These are phyloP conservation scores for Osmanthus fragrans DNA, from an alignment of 257 asterid species.

Conservation along the genomic window DNA sequence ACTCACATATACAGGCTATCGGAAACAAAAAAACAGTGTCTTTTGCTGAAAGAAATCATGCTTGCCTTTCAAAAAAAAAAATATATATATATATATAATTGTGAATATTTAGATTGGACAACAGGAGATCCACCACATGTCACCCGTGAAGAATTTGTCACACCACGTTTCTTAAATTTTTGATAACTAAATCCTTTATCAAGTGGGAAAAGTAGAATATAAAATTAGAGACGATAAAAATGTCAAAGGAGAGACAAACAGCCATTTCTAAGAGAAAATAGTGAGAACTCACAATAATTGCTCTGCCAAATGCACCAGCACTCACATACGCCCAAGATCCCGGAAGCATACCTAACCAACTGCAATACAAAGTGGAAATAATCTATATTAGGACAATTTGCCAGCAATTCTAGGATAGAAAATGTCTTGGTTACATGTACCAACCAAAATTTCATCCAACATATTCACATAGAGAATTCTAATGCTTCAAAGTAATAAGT, in stretches of 20 bases:
- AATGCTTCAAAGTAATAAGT: neutral
- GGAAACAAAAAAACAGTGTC: neutral
- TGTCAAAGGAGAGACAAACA: neutral
- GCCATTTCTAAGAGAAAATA: neutral
- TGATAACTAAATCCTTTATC: neutral
- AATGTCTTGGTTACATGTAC: neutral
- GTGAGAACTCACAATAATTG: slow-evolving; percentile 72
- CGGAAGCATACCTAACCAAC: slow-evolving; percentile 99
- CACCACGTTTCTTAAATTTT: neutral
- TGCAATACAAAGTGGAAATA: slow-evolving; percentile 33
- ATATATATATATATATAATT: no score
- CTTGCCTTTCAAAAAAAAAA: neutral
- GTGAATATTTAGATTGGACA: neutral
- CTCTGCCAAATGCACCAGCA: slow-evolving; percentile 97
- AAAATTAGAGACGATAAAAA: neutral
- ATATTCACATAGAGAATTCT: neutral
- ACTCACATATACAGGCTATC: no score
- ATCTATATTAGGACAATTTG: slow-evolving; percentile 9
- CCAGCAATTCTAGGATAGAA: neutral
- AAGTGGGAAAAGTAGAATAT: neutral
- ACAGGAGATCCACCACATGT: neutral
- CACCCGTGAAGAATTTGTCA: neutral
- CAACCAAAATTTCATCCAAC: neutral
- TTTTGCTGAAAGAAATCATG: neutral
- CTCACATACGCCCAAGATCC: slow-evolving; percentile 99